Conservation (phyloP, 169 alveolate species). For the Cryptosporidium muris region DNA sequence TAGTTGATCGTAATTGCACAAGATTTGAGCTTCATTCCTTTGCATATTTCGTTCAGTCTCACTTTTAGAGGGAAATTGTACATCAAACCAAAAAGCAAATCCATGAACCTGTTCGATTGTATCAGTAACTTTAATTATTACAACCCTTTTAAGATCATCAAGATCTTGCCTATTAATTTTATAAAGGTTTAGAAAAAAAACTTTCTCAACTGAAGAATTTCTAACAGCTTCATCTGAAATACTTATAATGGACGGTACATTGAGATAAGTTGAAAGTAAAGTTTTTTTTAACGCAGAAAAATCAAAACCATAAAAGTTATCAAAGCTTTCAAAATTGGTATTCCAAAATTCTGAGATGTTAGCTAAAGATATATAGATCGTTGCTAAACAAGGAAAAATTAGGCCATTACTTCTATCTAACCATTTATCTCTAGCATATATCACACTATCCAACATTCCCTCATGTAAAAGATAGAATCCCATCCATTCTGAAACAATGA, state of each 20-base stretch:
- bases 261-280: constrained; percentile 23
- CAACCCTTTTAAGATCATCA: constrained; percentile 4
- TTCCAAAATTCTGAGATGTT: constrained; percentile 64
- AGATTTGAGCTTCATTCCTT: too few species aligned
- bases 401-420: constrained; percentile 71
- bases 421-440: constrained; percentile 87
- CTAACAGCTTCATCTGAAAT: constrained; percentile 31
- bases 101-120: constrained; percentile 49
- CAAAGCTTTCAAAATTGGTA: constrained; percentile 35
- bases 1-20: too few species aligned
- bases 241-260: constrained; percentile 19
- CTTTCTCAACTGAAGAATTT: constrained; percentile 9
- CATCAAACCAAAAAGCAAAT: constrained; percentile 69
- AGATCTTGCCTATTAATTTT: constrained; percentile 23
- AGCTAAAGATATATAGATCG: constrained; percentile 53
- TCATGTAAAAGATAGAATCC: constrained; percentile 88
- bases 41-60: too few species aligned
- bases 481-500: constrained; percentile 88
- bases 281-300: constrained; percentile 32
- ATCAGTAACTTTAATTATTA: constrained; percentile 10
- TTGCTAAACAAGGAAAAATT: constrained; percentile 57
- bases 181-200: constrained; percentile 8
- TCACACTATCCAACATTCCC: constrained; percentile 85
- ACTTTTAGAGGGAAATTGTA: constrained; percentile 33
- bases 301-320: constrained; percentile 44